phyloP scores from a whole-genome alignment of 139 green algal genomes.

The Zygnema circumcarinatum region DNA sequence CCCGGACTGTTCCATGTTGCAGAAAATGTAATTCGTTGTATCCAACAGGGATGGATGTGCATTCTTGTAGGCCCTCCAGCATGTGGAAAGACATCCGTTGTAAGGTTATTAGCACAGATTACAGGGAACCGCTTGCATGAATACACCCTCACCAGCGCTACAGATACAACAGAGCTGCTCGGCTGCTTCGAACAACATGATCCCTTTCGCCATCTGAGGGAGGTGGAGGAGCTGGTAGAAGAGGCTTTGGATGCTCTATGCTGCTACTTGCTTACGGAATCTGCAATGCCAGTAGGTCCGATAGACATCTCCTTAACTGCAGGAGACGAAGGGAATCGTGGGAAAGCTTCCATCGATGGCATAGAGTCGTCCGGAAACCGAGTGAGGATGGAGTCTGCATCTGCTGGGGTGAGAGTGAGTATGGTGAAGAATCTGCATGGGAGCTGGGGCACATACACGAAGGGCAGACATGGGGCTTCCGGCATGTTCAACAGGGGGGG shows the following conservation, averaged over 20 bases:
- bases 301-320: background rate
- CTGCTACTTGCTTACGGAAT: slow-evolving; percentile 58
- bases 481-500: too few species aligned
- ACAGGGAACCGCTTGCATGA: slow-evolving; percentile 76
- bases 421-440: background rate
- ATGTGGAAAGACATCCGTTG: slow-evolving; percentile 75
- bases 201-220: slow-evolving; percentile 22
- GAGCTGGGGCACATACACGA: background rate
- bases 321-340: background rate
- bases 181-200: slow-evolving; percentile 95
- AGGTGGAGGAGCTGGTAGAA: slow-evolving; percentile 51
- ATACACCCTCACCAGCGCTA: slow-evolving; percentile 82
- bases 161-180: slow-evolving; percentile 95
- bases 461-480: background rate
- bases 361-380: background rate
- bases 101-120: slow-evolving; percentile 69
- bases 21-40: slow-evolving; percentile 70
- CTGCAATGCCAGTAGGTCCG: too few species aligned
- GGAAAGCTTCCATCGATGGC: background rate
- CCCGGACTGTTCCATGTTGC: slow-evolving; percentile 71
- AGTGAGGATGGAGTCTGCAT: background rate
- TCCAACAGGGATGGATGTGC: slow-evolving; percentile 65
- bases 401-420: background rate
- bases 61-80: slow-evolving; percentile 63
- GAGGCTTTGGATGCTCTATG: slow-evolving; percentile 48